Base-by-base conservation (phyloP, 805 yeast genomes). In the Candida quercuum region DNA sequence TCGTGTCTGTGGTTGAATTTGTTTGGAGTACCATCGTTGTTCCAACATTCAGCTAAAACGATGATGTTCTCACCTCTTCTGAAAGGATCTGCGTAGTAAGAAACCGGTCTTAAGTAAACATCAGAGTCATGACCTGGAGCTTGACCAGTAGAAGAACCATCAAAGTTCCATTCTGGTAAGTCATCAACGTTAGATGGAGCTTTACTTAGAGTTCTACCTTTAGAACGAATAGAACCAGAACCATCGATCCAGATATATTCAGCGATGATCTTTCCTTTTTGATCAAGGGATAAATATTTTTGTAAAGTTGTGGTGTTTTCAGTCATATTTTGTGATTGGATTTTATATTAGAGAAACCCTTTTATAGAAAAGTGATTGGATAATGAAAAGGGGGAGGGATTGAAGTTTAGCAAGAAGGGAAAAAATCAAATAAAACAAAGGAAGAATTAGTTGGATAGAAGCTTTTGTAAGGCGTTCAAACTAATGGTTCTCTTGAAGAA, bases 161-260 rank as follows among this genome's bases (percentile, higher is more conserved):
- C 99, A 57, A 93, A 93, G 76, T 93, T 93, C 99, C 99, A 93
- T 69, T 91, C 96, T 51, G 98, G 97, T 54, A 93, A 74, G 60
- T 93, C 95, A 45, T 84, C 91, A 38, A 87, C 69, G 26, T 83
- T 71, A 32, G 76, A 59, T 38, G 93, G 83, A 57, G 67, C 72
- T 67, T 78, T 76, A 56, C 56, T 57, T 49, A 93, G 71, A 40
- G 99, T 93, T 67, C 81, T 85, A 69, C 96, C 88, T 73, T 93
- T 93, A 45, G 97, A 86, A 72, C 99, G 86, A 56, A 88, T 64
- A 58, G 80, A 76, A 61, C 95, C 95, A 48, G 83, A 74, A 52
- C 95, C 86, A 63, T 93, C 99, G 52, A 93, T 83, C 99, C 99
- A 93, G 64, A 93, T 81, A 72, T 93, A 93, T 69, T 93, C 99